phyloP scores from a whole-genome alignment of 1,284 basidiomycete genomes.

The Coniophora puteana region DNA sequence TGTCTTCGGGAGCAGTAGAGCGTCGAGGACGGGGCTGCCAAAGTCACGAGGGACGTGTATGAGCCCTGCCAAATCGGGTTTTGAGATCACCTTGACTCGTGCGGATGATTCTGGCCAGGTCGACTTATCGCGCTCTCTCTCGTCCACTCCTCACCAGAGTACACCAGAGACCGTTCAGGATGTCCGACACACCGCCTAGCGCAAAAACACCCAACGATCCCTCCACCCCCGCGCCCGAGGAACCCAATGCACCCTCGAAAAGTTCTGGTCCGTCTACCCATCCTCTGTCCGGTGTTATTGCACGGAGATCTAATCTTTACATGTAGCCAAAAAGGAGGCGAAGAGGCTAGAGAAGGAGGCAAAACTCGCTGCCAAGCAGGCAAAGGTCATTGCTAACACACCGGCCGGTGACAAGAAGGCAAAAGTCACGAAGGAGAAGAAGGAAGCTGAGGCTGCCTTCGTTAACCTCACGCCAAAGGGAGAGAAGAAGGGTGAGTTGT shows the following conservation, averaged over 20 bases:
- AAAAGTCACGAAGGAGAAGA: conserved; percentile 77
- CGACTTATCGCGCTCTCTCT: conserved; percentile 8
- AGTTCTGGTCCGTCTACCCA: conserved; percentile 25
- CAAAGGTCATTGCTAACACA: conserved; percentile 45
- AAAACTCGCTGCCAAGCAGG: conserved; percentile 75
- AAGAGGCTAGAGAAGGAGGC: conserved; percentile 71
- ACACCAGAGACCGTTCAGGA: too few relatives aligned
- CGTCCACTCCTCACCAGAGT: too few relatives aligned
- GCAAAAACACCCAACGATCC: conserved; percentile 5
- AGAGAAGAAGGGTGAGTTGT: conserved; percentile 78
- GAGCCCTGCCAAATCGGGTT: too few relatives aligned
- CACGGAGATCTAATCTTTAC: conserved; percentile 5
- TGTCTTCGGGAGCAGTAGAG: too few relatives aligned
- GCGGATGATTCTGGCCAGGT: conserved; percentile 14
- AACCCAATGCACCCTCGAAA: conserved; percentile 29
- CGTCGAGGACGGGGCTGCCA: too few relatives aligned
- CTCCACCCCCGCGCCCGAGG: conserved; percentile 9
- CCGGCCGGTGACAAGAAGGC: conserved; percentile 58
- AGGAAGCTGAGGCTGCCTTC: conserved; percentile 67
- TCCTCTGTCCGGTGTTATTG: neutral
- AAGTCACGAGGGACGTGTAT: too few relatives aligned
- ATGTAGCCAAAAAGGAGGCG: conserved; percentile 69
- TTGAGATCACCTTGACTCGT: conserved; percentile 11
- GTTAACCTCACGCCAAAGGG: conserved; percentile 86
- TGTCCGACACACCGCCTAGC: conserved; percentile 5